Base-by-base conservation (phyloP, 208 protist genomes). In the Acanthamoeba divionensis region DNA sequence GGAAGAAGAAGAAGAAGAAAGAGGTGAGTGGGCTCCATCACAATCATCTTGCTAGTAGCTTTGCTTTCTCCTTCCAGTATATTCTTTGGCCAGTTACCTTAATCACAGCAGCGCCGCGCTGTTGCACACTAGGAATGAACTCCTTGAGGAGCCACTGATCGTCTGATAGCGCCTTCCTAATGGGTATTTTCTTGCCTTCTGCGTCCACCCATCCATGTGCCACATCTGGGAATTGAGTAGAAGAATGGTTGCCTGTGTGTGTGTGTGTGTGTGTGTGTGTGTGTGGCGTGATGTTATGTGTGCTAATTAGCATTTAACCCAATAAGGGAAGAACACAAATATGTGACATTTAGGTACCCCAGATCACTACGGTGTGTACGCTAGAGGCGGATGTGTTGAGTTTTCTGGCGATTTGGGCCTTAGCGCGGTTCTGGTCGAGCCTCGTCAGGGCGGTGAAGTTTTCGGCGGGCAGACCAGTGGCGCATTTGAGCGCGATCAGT, bases 361-460 rank as follows among this genome's bases (percentile, higher is more conserved):
- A 73, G 12, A 75, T 91, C 60, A 54, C 48, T 13, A 73, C 69
- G 54, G 54, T 36, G 63, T 85, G 69, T 38, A 47, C 60, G 55
- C 57, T 21, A 44, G 50, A 21, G 15, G 44, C 80, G 9, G 31
- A 62, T 21, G 71, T 44, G 31, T 31, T 1, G 26, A 95, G 90
- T 82, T 96, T 95, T 82, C 91, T 85, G 8, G 97, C 95, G 44
- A 98, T 62, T 90, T 97, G 95, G n/a, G 95, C 92, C 36, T 95
- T 91, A 21, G 96, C 95, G 75, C 98, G 96, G 94, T 99, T 98
- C 92, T 99, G 97, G 95, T 99, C 98, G 24, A 99, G 97, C 38
- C 97, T 96, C 12, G 98, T 98, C 63, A 99, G 95, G 13, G 97
- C 96, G 12, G 97, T 97, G 66, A 99, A 98, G 92, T 99, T 97